Base-by-base conservation (phyloP, 2,329 filamentous ascomycete species). In the Ceratocystis huliohia region DNA sequence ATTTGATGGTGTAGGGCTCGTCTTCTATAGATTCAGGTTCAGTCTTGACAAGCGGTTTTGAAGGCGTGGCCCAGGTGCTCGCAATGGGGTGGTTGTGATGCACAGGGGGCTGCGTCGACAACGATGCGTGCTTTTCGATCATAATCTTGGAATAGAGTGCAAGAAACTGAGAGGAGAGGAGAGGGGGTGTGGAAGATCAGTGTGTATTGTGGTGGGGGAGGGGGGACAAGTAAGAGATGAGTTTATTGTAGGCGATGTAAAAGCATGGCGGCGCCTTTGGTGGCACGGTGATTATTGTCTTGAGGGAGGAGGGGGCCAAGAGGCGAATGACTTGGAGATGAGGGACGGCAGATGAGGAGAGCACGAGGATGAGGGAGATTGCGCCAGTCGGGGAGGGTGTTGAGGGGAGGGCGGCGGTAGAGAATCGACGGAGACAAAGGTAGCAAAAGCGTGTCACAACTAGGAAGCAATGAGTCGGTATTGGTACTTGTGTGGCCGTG, bases 1-100 rank as follows among this genome's bases (percentile, higher is more conserved):
- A 99, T 81, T 95, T 96, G 79, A 97, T 96, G 68, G 90, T 95
- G 76, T 95, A 96, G 20, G 88, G 88, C 76, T 93, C 88, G 77
- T 92, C 88, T 72, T 87, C 85, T 68, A 75, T 76, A 6, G 46
- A 33, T 17, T 44, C 45, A 33, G 57, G 22, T 56, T 59, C 56
- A 25, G 25, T 46, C 20, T 37, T 67, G n/a, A 56, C 80, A 7
- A 33, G 76, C 70, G 78, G 75, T 66, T 74, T 75, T 71, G 74
- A 70, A 68, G 74, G 72, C 65, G 73, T 73, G 67, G 71, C 69
- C 68, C 69, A 72, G 70, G 75, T 74, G 69, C 77, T 75, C 72
- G 77, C 75, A 72, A 76, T 73, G 65, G 74, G 72, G 71, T 73
- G 74, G 77, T 82, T 81, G 79, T 79, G 82, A 74, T 81, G 78